phyloP scores from a whole-genome alignment of 352 stramenopile genomes.

The Pythium brachiatum region DNA sequence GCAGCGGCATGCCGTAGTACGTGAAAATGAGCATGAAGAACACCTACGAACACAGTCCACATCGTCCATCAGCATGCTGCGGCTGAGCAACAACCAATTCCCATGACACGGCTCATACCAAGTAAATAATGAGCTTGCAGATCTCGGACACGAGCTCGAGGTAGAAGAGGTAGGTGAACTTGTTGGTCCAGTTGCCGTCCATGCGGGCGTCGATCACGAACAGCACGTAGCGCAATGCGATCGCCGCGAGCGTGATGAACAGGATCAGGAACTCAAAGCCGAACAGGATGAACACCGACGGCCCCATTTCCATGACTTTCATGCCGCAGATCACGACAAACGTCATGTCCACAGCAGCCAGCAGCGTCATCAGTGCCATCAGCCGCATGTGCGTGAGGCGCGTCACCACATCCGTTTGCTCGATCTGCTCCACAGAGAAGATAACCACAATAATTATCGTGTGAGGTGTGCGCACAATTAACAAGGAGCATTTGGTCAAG shows the following conservation, averaged over 20 bases:
- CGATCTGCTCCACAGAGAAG: conserved; percentile 50
- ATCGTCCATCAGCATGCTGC: background rate
- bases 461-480: background rate
- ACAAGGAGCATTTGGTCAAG: conserved; percentile 4
- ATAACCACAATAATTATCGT: background rate
- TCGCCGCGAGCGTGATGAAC: conserved; percentile 89
- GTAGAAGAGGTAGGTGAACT: conserved; percentile 92
- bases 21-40: conserved; percentile 98
- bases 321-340: conserved; percentile 89
- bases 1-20: conserved; percentile 97
- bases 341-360: conserved; percentile 83
- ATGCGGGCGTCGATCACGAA: conserved; percentile 92
- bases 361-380: conserved; percentile 83
- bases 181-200: conserved; percentile 87
- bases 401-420: conserved; percentile 84
- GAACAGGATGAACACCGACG: conserved; percentile 95
- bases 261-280: conserved; percentile 97
- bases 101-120: conserved; percentile 41
- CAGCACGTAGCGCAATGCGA: conserved; percentile 89
- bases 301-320: conserved; percentile 76
- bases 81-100: background rate
- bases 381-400: conserved; percentile 83
- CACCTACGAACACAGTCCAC: conserved; percentile 38
- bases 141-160: conserved; percentile 95
- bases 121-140: conserved; percentile 95